Evolutionary conservation across 305 asterid species (phyloP).

Genomic region (Withania somnifera): DNA sequence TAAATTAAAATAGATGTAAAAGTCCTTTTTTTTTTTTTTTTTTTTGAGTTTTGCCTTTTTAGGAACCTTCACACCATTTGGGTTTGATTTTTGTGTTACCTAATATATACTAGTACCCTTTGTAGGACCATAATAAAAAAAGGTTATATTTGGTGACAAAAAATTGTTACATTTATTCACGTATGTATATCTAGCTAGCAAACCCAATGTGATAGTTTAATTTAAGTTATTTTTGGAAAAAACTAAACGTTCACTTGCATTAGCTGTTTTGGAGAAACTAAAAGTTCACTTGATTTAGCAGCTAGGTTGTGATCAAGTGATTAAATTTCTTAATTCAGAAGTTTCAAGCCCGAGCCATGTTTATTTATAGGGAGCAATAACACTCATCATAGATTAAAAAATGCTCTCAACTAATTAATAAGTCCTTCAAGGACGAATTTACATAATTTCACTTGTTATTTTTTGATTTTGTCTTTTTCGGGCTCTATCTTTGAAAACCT

Average conservation of each 20-base stretch:
- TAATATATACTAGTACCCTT: conserved; percentile 1
- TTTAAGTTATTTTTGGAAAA: neutral
- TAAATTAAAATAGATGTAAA: conserved; percentile 11
- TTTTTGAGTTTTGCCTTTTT: conserved; percentile 25
- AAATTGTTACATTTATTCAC: neutral
- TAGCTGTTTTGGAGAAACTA: no score
- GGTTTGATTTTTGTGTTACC: conserved; percentile 22
- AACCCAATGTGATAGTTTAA: neutral
- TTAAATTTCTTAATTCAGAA: no score
- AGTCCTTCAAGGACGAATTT: no score
- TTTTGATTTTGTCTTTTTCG: no score
- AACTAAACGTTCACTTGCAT: neutral
- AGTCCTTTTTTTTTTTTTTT: neutral
- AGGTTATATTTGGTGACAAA: neutral
- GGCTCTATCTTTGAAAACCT: neutral
- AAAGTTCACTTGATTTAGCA: no score
- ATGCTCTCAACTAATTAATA: no score
- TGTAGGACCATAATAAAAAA: neutral
- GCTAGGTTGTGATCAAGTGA: no score
- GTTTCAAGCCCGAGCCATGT: no score
- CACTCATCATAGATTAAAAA: no score
- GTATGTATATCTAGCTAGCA: neutral
- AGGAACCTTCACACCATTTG: conserved; percentile 44
- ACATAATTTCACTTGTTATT: no score
- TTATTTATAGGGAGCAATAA: no score